Percentiles rank a stretch among this genome's conserved stretches.
These are phyloP conservation scores for Alternaria longipes DNA, from an alignment of 2,329 filamentous ascomycete genomes.

Conservation along the genomic window DNA sequence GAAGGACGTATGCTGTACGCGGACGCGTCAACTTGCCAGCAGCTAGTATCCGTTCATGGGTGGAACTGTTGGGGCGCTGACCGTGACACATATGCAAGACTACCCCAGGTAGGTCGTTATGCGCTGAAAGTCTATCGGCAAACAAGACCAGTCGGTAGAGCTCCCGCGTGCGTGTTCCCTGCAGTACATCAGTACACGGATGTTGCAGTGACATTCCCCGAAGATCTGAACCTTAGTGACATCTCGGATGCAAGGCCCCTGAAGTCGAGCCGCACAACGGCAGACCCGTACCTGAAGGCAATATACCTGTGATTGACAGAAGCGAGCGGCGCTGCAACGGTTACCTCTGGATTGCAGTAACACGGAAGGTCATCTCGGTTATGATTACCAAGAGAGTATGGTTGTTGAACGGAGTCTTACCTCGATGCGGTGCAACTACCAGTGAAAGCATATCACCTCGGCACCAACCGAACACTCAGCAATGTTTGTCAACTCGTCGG, in stretches of 20 bases:
- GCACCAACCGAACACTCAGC: slow-evolving; percentile 8
- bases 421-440: slow-evolving; percentile 11
- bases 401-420: slow-evolving; percentile 5
- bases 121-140: slow-evolving; percentile 18
- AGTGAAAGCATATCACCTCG: not conserved
- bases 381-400: slow-evolving; percentile 7
- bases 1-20: slow-evolving; percentile 32
- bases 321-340: slow-evolving; percentile 9
- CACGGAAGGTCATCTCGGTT: slow-evolving; percentile 9
- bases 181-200: slow-evolving; percentile 8
- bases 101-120: slow-evolving; percentile 22
- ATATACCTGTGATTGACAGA: slow-evolving; percentile 10
- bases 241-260: slow-evolving; percentile 15
- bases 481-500: not conserved
- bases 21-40: slow-evolving; percentile 37
- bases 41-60: slow-evolving; percentile 30
- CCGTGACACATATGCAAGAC: slow-evolving; percentile 37
- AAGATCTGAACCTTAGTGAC: slow-evolving; percentile 17
- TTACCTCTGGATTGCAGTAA: slow-evolving; percentile 10
- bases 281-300: slow-evolving; percentile 9
- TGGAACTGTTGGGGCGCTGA: slow-evolving; percentile 43
- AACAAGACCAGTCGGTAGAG: slow-evolving; percentile 26
- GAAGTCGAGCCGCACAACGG: slow-evolving; percentile 14
- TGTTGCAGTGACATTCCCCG: slow-evolving; percentile 22
- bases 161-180: slow-evolving; percentile 10